These are phyloP conservation scores for Aspergillus sp. DNA, from an alignment of 2,329 filamentous ascomycete genomes.

Conservation along the genomic window DNA sequence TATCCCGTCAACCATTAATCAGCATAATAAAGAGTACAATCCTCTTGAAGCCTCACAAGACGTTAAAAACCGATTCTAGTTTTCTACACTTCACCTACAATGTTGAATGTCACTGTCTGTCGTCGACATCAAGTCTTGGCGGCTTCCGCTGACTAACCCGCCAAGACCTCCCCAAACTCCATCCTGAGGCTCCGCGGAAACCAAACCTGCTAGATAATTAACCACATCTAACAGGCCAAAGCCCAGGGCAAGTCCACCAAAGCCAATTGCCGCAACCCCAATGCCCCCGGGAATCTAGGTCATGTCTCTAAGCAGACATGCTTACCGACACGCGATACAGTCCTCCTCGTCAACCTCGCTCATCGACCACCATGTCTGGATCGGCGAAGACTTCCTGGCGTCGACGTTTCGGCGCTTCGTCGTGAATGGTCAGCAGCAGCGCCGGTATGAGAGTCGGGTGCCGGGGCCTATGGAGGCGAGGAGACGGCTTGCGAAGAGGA, in stretches of 20 bases:
- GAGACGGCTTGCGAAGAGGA: constrained; percentile 50
- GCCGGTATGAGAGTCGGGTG: constrained; percentile 56
- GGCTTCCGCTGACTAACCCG: not conserved
- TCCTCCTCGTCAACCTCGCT: constrained; percentile 18
- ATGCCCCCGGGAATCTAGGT: constrained; percentile 1
- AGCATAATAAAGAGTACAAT: too few relatives aligned
- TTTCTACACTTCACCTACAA: too few relatives aligned
- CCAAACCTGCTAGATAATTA: constrained; percentile 1
- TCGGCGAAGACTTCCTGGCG: constrained; percentile 41
- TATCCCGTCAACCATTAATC: too few relatives aligned
- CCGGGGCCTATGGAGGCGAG: constrained; percentile 61
- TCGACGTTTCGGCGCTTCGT: constrained; percentile 44
- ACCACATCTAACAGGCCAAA: constrained; percentile 5
- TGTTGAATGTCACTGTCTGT: not conserved
- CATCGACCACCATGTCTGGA: constrained; percentile 37
- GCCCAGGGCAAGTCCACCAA: not conserved
- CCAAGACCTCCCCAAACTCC: not conserved
- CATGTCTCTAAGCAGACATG: constrained; percentile 42
- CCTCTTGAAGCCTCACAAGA: too few relatives aligned
- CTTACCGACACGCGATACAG: constrained; percentile 33
- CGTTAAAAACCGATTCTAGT: too few relatives aligned
- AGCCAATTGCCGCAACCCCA: constrained; percentile 8
- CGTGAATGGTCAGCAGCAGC: constrained; percentile 33
- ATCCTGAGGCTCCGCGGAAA: not conserved
- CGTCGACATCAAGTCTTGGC: not conserved